These are phyloP conservation scores for Euphorbia celastroides DNA, from an alignment of 441 rosid species.

Conservation along the genomic window DNA sequence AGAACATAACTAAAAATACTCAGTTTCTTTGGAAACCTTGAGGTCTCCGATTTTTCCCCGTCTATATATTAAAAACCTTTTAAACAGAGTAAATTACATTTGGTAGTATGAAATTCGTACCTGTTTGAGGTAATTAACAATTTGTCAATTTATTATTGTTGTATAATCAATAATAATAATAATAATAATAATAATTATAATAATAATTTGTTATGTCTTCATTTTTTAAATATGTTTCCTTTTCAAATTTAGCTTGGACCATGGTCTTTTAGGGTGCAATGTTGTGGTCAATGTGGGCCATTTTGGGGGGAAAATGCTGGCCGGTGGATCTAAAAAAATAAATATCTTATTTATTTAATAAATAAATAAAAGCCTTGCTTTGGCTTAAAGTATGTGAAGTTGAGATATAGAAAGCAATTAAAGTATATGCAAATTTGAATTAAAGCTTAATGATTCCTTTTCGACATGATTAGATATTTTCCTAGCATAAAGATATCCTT, in stretches of 20 bases:
- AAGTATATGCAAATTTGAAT: constrained; percentile 12
- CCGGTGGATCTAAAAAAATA: constrained; percentile 18
- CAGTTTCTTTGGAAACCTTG: no score
- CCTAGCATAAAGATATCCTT: not conserved
- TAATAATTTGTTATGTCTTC: no score
- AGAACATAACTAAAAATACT: no score
- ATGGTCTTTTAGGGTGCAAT: not conserved
- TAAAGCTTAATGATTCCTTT: constrained; percentile 9
- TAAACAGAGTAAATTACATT: no score
- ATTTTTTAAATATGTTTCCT: not conserved
- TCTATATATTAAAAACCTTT: no score
- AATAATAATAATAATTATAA: no score
- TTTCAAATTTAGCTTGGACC: not conserved
- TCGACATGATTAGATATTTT: constrained; percentile 9
- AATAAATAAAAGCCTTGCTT: constrained; percentile 30
- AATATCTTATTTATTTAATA: not conserved
- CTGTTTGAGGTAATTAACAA: no score
- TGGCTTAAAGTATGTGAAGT: constrained; percentile 33
- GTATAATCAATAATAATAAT: no score
- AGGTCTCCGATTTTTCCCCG: no score
- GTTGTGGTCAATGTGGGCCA: constrained; percentile 20
- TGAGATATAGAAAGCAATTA: constrained; percentile 24
- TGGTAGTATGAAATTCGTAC: no score
- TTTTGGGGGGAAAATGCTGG: constrained; percentile 2
- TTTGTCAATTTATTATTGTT: no score